Evolutionary conservation across 2,329 filamentous ascomycete species (phyloP), one percentile per base, ranked within the genome.

Genomic region (Ophiosphaerella narmari): DNA sequence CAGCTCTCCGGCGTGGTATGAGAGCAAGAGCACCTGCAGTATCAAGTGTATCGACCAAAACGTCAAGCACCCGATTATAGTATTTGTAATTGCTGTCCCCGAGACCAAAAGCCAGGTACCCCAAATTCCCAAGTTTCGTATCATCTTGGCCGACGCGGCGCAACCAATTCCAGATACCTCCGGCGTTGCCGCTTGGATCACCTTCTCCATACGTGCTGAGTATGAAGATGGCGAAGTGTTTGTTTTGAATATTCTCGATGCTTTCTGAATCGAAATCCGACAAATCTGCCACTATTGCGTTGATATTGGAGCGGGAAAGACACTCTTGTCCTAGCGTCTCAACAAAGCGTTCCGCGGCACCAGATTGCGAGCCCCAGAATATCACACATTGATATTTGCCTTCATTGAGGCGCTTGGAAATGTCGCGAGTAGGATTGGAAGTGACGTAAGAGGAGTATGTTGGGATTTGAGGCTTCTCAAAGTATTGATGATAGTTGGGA

Each of bases 301-400:
- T 65, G 11, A 77, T 63, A 5, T 75, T 74, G 40, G 78, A 78
- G 14, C 71, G 67, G 26, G 67, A 63, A 14, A 66, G 61, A 38
- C 70, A 70, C 41, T 80, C 77, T 39, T 72, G 67, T 4, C 70
- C 70, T 1, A 80, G 61, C 5, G 70, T 67, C 42, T 71, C 70
- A 7, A 77, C 77, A 43, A 78, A 72, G 8, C 70, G 67, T 52
- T 79, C 76, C 0, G 77, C 75, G 0, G 76, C 78, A 7, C 78
- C 77, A 4, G 76, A 78, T 52, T 80, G 77, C 2, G 77, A 79
- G n/a, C 76, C 77, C 74, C 75, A 80, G 65, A 80, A 77, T 32
- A 80, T 69, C 18, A 78, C 74, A 14, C 52, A 57, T 35, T 68
- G 43, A 57, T 68, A 52, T 40, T 59, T 16, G 1, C 71, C 67